Conservation (phyloP, 371 early-diverging fungal species). For the Entomophthora muscae region DNA sequence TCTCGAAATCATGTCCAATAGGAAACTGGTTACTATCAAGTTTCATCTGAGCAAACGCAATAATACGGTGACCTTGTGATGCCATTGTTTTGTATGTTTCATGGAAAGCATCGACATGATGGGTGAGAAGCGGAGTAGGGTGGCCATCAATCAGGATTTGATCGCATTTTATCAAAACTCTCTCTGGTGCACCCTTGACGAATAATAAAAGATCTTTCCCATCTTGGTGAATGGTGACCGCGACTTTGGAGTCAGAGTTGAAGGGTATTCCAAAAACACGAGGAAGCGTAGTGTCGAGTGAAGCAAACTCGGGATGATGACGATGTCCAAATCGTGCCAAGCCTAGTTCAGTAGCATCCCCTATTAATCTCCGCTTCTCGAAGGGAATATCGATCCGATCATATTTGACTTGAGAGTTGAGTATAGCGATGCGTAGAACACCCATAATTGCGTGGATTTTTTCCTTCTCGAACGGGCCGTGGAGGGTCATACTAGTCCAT, state of each 20-base stretch:
- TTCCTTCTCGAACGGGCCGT: slow-evolving; percentile 39
- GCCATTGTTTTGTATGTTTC: slow-evolving; percentile 72
- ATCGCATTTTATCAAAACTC: slow-evolving; percentile 57
- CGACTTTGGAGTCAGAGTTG: slow-evolving; percentile 91
- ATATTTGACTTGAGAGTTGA: slow-evolving; percentile 72
- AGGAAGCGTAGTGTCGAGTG: slow-evolving; percentile 32
- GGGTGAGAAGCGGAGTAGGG: slow-evolving; percentile 30
- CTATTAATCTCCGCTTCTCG: slow-evolving; percentile 45
- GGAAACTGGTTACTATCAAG: slow-evolving; percentile 47
- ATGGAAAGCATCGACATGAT: slow-evolving; percentile 36
- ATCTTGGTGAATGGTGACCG: slow-evolving; percentile 56
- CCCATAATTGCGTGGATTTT: slow-evolving; percentile 37
- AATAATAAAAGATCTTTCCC: slow-evolving; percentile 46
- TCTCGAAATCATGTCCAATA: slow-evolving; percentile 43
- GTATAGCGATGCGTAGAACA: slow-evolving; percentile 42
- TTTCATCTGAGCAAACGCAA: slow-evolving; percentile 70
- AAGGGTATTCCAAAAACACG: slow-evolving; percentile 94
- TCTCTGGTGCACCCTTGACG: slow-evolving; percentile 91
- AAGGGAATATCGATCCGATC: slow-evolving; percentile 71
- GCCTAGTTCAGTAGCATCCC: slow-evolving; percentile 89
- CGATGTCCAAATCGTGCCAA: slow-evolving; percentile 56
- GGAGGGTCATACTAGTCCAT: slow-evolving; percentile 37
- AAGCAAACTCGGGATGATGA: slow-evolving; percentile 42
- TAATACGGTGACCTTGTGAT: slow-evolving; percentile 76
- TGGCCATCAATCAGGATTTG: slow-evolving; percentile 30